Conservation (phyloP, 805 yeast species). For the Sugiyamaella lignohabitans region DNA sequence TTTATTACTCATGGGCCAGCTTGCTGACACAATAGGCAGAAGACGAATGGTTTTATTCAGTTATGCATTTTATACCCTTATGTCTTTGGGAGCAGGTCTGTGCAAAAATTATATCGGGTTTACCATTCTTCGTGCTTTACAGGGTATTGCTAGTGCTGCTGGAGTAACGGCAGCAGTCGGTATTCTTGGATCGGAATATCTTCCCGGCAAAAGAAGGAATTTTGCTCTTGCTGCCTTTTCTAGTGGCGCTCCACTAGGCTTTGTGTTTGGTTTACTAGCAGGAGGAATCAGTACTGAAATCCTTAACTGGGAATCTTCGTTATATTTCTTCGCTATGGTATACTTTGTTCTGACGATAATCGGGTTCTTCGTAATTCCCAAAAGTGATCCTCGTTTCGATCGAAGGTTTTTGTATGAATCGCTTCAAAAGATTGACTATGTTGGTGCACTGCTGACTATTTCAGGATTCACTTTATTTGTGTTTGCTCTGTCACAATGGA, state of each 20-base stretch:
- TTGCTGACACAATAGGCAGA: constrained; percentile 43
- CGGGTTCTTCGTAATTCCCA: constrained; percentile 34
- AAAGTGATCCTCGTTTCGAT: constrained; percentile 25
- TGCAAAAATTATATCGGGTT: constrained; percentile 29
- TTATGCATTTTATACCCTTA: constrained; percentile 29
- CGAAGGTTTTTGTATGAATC: constrained; percentile 27
- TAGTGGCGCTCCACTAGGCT: constrained; percentile 45
- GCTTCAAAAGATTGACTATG: constrained; percentile 33
- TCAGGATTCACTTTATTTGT: constrained; percentile 38
- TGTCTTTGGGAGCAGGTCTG: constrained; percentile 28
- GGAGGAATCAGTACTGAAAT: constrained; percentile 41
- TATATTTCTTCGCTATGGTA: constrained; percentile 38
- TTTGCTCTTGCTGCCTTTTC: constrained; percentile 38
- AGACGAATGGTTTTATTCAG: constrained; percentile 35
- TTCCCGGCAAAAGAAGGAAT: constrained; percentile 37
- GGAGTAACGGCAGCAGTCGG: constrained; percentile 45
- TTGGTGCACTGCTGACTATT: constrained; percentile 40
- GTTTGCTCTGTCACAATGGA: constrained; percentile 41
- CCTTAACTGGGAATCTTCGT: constrained; percentile 39
- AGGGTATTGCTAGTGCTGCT: constrained; percentile 41
- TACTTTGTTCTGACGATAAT: constrained; percentile 28
- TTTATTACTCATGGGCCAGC: constrained; percentile 39
- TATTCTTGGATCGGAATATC: constrained; percentile 38
- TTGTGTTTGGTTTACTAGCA: constrained; percentile 36
- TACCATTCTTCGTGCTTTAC: constrained; percentile 39